A percentile compares a stretch with the other conserved stretches of the same genome.
Evolutionary conservation across 495 filamentous ascomycete genomes (phyloP).

Genomic region (Pseudomonodictys pantanalensis): DNA sequence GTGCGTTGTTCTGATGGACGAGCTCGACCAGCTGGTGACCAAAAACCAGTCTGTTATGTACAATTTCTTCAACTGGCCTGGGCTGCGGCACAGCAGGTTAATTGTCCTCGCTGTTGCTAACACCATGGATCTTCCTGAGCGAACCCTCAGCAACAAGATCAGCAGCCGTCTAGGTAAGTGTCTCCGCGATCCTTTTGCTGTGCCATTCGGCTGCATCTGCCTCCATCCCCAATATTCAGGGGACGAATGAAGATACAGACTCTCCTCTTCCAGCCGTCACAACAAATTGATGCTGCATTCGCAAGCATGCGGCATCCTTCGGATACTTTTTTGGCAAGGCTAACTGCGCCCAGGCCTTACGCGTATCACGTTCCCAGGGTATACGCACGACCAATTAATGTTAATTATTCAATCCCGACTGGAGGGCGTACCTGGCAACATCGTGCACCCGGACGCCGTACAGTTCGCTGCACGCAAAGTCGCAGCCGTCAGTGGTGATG

Average conservation of each 20-base stretch:
- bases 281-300: constrained; percentile 10
- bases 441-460: constrained; percentile 89
- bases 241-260: constrained; percentile 7
- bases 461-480: constrained; percentile 97
- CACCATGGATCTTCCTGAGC: constrained; percentile 97
- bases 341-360: constrained; percentile 31
- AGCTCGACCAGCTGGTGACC: constrained; percentile 96
- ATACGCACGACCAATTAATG: constrained; percentile 97
- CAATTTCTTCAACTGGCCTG: constrained; percentile 99
- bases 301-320: constrained; percentile 10
- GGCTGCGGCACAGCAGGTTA: constrained; percentile 79
- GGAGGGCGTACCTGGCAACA: constrained; percentile 77
- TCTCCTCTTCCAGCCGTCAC: neutral
- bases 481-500: constrained; percentile 92
- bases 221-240: constrained; percentile 7
- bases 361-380: constrained; percentile 96
- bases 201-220: constrained; percentile 6
- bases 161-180: constrained; percentile 71
- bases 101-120: constrained; percentile 98
- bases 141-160: constrained; percentile 97
- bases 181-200: constrained; percentile 21
- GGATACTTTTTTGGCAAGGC: constrained; percentile 25
- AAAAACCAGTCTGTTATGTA: constrained; percentile 99
- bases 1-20: constrained; percentile 98
- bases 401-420: constrained; percentile 90